Evolutionary conservation across 306 rosid species (phyloP).

Genomic region (Lathyrus oleraceus): DNA sequence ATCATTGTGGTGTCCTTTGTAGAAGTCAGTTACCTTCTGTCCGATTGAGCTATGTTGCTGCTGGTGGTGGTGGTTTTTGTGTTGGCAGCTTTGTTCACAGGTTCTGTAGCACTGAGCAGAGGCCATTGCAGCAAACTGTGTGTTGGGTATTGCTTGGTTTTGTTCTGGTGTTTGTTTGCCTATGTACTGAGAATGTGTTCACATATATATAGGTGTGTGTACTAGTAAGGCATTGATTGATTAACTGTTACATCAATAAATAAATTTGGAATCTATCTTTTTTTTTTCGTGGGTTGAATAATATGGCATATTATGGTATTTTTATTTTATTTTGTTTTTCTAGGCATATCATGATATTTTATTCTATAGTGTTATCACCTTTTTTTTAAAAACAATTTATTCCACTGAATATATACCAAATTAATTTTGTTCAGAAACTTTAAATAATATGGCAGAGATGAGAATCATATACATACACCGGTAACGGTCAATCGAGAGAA

Average conservation of each 20-base stretch:
- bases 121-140: slow-evolving; percentile 24
- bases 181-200: neutral
- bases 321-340: no score
- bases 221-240: neutral
- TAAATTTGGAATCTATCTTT: slow-evolving; percentile 30
- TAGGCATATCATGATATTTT: neutral
- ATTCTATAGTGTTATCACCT: neutral
- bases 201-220: neutral
- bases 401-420: slow-evolving; percentile 47
- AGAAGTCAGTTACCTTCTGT: no score
- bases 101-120: slow-evolving; percentile 35
- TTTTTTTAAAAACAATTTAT: neutral
- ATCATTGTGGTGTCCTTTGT: no score
- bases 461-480: slow-evolving; percentile 4
- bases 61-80: neutral
- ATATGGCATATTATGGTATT: neutral
- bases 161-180: neutral
- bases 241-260: neutral
- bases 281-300: slow-evolving; percentile 14
- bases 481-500: no score
- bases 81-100: slow-evolving; percentile 29
- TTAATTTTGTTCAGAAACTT: slow-evolving; percentile 2
- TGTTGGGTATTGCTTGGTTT: neutral
- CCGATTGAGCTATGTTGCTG: no score
- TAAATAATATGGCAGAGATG: neutral